These are phyloP conservation scores for Nakaseomyces kungkrabaensis DNA, from an alignment of 1,139 yeast genomes.

Conservation along the genomic window DNA sequence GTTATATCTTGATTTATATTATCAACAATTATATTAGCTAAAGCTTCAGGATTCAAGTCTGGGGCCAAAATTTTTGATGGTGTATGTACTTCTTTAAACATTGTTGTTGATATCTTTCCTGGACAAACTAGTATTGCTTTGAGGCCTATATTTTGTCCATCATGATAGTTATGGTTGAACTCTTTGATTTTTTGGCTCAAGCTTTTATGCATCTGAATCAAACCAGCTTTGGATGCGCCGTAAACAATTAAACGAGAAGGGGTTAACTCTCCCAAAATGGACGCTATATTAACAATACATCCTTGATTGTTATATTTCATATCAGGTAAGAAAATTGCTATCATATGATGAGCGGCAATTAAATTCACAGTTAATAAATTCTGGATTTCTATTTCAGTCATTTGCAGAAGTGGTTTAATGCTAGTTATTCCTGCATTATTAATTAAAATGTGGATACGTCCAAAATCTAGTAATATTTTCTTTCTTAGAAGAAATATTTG, in stretches of 20 bases:
- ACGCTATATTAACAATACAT: constrained; percentile 68
- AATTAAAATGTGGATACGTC: constrained; percentile 54
- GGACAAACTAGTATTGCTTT: constrained; percentile 74
- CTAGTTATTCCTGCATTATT: constrained; percentile 75
- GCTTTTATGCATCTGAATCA: constrained; percentile 76
- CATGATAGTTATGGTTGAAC: neutral
- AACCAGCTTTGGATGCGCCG: constrained; percentile 84
- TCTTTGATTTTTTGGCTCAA: constrained; percentile 28
- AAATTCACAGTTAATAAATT: constrained; percentile 55
- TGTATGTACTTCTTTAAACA: constrained; percentile 63
- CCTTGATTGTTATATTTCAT: constrained; percentile 62
- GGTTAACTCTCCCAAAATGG: constrained; percentile 73
- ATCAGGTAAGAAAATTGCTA: constrained; percentile 59
- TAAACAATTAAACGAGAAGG: constrained; percentile 75
- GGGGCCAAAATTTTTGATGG: constrained; percentile 77
- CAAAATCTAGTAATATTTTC: constrained; percentile 34
- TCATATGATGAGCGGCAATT: constrained; percentile 58
- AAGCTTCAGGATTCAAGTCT: constrained; percentile 54
- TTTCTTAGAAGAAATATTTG: constrained; percentile 34
- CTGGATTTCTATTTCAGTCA: constrained; percentile 50
- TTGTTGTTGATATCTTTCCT: constrained; percentile 66
- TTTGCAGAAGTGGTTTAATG: constrained; percentile 47
- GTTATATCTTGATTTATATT: constrained; percentile 52
- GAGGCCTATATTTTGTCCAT: constrained; percentile 26
- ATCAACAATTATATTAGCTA: constrained; percentile 49